Percentiles rank a stretch among this genome's conserved stretches.
phyloP scores from a whole-genome alignment of 805 yeast genomes.

The Ogataea wickerhamii region DNA sequence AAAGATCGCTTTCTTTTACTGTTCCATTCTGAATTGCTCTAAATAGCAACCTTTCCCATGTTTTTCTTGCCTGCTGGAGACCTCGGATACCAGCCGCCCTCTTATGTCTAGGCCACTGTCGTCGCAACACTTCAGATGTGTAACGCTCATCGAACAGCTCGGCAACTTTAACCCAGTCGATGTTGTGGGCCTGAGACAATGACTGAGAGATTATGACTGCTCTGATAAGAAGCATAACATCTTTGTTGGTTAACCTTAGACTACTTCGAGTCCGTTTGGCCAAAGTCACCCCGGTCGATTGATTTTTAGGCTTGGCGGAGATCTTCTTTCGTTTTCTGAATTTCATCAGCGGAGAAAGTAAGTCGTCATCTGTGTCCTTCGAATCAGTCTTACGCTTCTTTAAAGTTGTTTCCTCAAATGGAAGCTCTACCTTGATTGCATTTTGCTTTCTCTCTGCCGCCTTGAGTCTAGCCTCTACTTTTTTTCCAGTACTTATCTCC shows the following conservation, averaged over 20 bases:
- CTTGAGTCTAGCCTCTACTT: conserved; percentile 14
- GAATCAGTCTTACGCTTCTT: conserved; percentile 4
- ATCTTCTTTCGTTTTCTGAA: conserved; percentile 29
- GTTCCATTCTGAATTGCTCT: conserved; percentile 54
- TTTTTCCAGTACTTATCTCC: conserved; percentile 5
- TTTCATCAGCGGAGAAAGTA: conserved; percentile 27
- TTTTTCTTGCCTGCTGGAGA: conserved; percentile 46
- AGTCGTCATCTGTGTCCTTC: conserved; percentile 19
- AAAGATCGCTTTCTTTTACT: conserved; percentile 47
- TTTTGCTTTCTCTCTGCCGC: conserved; percentile 7
- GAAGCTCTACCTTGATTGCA: neutral
- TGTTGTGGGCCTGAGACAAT: conserved; percentile 45
- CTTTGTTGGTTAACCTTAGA: conserved; percentile 31
- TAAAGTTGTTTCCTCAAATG: neutral
- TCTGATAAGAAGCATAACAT: conserved; percentile 55
- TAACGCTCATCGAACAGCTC: conserved; percentile 40
- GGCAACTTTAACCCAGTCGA: conserved; percentile 65
- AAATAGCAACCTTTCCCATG: conserved; percentile 66
- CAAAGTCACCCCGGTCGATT: conserved; percentile 3
- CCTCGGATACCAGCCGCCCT: conserved; percentile 56
- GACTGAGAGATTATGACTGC: conserved; percentile 67
- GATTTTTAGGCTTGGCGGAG: conserved; percentile 12
- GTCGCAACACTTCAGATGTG: conserved; percentile 44
- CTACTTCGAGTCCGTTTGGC: conserved; percentile 22
- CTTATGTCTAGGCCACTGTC: conserved; percentile 70